Evolutionary conservation across 768 basidiomycete genomes (phyloP).

Genomic region (Russula olivacea): DNA sequence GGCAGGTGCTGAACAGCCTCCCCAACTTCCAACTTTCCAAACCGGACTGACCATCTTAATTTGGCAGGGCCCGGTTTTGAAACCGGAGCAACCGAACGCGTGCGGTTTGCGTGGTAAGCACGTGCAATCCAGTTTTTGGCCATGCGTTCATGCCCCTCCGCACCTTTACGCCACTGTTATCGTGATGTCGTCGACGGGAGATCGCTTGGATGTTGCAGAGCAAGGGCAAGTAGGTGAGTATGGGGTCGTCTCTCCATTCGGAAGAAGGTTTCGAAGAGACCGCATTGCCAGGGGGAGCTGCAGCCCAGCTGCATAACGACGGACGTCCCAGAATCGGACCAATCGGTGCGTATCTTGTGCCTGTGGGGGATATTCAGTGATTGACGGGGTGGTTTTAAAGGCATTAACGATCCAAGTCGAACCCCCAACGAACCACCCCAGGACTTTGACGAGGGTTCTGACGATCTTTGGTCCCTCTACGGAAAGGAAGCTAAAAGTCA

Average conservation of each 20-base stretch:
- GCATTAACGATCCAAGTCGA: not conserved
- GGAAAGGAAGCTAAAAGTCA: not conserved
- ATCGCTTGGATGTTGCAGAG: not conserved
- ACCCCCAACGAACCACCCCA: not conserved
- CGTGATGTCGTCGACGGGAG: not conserved
- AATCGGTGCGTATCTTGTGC: not conserved
- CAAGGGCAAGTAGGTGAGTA: not conserved
- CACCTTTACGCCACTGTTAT: not conserved
- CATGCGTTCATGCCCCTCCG: too few relatives aligned
- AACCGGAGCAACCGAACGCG: too few relatives aligned
- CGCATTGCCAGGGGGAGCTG: not conserved
- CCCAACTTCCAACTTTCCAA: too few relatives aligned
- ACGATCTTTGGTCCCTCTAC: constrained; percentile 1
- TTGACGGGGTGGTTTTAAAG: not conserved
- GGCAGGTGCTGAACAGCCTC: too few relatives aligned
- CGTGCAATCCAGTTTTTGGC: too few relatives aligned
- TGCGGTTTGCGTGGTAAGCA: too few relatives aligned
- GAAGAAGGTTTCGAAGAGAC: not conserved
- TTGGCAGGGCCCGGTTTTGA: too few relatives aligned
- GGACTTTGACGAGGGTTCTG: constrained; percentile 4
- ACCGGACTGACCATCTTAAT: too few relatives aligned
- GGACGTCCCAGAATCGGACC: too few relatives aligned
- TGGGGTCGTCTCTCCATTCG: not conserved
- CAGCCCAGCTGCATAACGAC: too few relatives aligned
- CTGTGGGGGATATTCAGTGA: not conserved